Evolutionary conservation across 495 filamentous ascomycete genomes (phyloP).

Genomic region (Neurospora pannonica): DNA sequence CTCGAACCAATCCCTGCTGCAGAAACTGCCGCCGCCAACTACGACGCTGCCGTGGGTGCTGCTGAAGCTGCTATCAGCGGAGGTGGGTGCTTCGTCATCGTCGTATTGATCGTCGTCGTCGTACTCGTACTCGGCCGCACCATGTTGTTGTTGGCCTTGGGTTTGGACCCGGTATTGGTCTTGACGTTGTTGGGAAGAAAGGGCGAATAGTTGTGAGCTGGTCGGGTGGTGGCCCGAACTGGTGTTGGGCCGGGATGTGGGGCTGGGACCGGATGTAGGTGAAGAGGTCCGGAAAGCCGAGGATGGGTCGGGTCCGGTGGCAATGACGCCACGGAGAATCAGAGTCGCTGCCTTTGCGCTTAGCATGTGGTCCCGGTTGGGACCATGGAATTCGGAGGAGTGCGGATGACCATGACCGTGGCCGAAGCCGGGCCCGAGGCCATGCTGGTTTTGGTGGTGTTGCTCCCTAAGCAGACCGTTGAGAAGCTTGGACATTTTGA

Average conservation of each 20-base stretch:
- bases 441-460: background rate
- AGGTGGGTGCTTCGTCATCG: background rate
- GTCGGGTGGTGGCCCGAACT: background rate
- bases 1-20: background rate
- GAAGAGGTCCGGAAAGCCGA: constrained; percentile 16
- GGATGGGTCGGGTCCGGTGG: constrained; percentile 1
- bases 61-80: background rate
- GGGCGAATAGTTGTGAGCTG: background rate
- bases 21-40: background rate
- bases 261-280: constrained; percentile 10
- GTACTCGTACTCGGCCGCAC: background rate
- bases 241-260: constrained; percentile 19
- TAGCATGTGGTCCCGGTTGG: constrained; percentile 7
- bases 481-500: background rate
- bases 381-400: background rate
- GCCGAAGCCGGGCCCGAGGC: background rate
- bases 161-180: background rate
- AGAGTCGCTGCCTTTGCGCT: constrained; percentile 11
- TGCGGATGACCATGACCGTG: background rate
- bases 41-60: background rate
- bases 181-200: background rate
- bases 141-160: background rate
- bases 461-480: background rate
- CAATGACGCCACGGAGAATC: constrained; percentile 11
- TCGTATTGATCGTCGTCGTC: background rate